phyloP scores from a whole-genome alignment of 2,329 filamentous ascomycete species.

The Phialophora tarda region DNA sequence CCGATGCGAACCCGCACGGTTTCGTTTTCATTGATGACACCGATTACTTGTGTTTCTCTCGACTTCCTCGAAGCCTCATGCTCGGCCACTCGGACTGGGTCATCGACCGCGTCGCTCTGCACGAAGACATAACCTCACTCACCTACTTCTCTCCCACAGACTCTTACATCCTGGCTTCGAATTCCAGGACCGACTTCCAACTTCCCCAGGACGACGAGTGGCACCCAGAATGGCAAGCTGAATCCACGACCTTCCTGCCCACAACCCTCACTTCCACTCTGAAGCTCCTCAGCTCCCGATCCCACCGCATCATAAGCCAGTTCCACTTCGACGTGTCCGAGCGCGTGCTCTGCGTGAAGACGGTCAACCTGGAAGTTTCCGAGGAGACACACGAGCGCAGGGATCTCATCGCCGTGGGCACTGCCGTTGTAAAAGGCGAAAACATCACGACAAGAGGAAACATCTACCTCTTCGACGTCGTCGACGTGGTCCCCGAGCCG shows the following conservation, averaged over 20 bases:
- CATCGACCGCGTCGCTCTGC: constrained; percentile 72
- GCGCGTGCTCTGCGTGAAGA: constrained; percentile 78
- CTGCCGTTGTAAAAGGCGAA: constrained; percentile 84
- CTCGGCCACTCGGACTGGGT: constrained; percentile 78
- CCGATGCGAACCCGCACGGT: constrained; percentile 75
- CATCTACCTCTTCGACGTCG: constrained; percentile 89
- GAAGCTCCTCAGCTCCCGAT: constrained; percentile 77
- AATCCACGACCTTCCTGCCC: constrained; percentile 65
- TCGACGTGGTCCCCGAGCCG: constrained; percentile 87
- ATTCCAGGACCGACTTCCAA: constrained; percentile 72
- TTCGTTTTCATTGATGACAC: constrained; percentile 79
- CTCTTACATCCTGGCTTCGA: constrained; percentile 78
- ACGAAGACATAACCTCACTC: constrained; percentile 72
- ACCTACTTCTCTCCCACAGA: constrained; percentile 76
- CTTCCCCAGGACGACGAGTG: constrained; percentile 85
- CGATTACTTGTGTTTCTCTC: constrained; percentile 51
- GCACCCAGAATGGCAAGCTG: constrained; percentile 78
- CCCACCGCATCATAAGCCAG: constrained; percentile 78
- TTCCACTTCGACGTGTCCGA: constrained; percentile 76
- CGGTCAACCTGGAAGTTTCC: constrained; percentile 84
- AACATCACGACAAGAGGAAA: constrained; percentile 84
- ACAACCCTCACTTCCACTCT: constrained; percentile 73
- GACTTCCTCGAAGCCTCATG: constrained; percentile 69
- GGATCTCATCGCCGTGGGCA: constrained; percentile 82
- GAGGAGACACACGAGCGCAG: constrained; percentile 87